phyloP scores from a whole-genome alignment of 2,329 filamentous ascomycete species.

The Diplodia sapinea region DNA sequence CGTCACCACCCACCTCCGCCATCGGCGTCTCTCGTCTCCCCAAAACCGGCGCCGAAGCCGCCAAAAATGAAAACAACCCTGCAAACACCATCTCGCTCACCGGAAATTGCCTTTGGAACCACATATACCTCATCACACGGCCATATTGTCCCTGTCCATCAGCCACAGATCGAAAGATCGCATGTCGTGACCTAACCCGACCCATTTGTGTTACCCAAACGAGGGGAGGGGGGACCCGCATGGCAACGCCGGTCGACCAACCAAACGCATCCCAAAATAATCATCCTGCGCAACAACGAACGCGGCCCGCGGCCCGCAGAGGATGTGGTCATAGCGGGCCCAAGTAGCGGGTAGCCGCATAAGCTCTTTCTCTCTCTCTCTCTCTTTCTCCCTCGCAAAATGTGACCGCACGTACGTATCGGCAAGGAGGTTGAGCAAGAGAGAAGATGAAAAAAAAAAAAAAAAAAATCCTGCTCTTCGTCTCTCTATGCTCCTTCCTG shows the following conservation, averaged over 20 bases:
- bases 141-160: neutral
- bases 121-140: neutral
- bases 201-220: neutral
- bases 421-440: too few species aligned
- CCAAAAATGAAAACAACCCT: neutral
- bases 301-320: too few species aligned
- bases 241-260: neutral
- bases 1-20: conserved; percentile 14
- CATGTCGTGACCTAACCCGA: neutral
- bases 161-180: neutral
- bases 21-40: conserved; percentile 9
- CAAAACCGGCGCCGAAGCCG: neutral
- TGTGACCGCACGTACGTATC: too few species aligned
- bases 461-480: neutral
- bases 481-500: neutral
- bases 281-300: conserved; percentile 6
- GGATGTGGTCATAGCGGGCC: too few species aligned
- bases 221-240: neutral
- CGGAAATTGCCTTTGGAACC: neutral
- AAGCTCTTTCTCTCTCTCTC: neutral
- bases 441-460: too few species aligned
- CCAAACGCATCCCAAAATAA: conserved; percentile 17
- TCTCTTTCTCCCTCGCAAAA: neutral
- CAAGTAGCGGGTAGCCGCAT: conserved; percentile 1
- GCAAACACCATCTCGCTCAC: neutral